These are phyloP conservation scores for Candida succiphila DNA, from an alignment of 805 yeast species.

Conservation along the genomic window DNA sequence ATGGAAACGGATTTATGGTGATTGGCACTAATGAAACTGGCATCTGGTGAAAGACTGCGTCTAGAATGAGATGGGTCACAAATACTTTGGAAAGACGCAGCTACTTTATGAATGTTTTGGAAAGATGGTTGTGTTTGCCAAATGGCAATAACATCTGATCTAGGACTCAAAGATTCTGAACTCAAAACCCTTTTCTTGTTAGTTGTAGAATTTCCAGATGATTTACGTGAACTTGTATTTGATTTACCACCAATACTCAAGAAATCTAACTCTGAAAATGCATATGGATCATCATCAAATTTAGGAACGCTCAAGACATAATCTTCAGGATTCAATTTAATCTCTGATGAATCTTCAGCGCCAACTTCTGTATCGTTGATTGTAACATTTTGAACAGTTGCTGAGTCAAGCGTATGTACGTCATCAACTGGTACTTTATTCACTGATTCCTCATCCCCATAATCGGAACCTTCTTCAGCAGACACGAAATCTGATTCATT, in stretches of 20 bases:
- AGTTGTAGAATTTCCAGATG: neutral
- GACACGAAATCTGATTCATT: conserved; percentile 23
- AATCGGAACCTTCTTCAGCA: conserved; percentile 18
- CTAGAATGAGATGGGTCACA: conserved; percentile 14
- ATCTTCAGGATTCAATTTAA: conserved; percentile 3
- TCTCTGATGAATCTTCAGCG: neutral
- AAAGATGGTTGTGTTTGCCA: conserved; percentile 24
- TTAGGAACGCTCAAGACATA: conserved; percentile 23
- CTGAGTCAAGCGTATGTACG: neutral
- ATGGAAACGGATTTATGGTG: conserved; percentile 15
- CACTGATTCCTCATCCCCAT: conserved; percentile 11
- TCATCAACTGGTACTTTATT: neutral
- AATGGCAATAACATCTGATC: conserved; percentile 18
- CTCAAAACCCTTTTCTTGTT: conserved; percentile 9
- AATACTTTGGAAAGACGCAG: conserved; percentile 16
- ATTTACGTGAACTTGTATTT: conserved; percentile 1
- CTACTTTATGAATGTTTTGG: conserved; percentile 8
- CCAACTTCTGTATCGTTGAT: neutral
- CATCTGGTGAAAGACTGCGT: neutral
- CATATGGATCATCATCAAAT: conserved; percentile 30
- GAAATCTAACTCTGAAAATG: conserved; percentile 22
- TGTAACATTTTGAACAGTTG: neutral
- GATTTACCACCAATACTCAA: conserved; percentile 2
- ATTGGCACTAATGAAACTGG: conserved; percentile 9
- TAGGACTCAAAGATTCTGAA: conserved; percentile 15